These are phyloP conservation scores for Sporisorium iseilematis-ciliati DNA, from an alignment of 1,284 basidiomycete genomes.

Conservation along the genomic window DNA sequence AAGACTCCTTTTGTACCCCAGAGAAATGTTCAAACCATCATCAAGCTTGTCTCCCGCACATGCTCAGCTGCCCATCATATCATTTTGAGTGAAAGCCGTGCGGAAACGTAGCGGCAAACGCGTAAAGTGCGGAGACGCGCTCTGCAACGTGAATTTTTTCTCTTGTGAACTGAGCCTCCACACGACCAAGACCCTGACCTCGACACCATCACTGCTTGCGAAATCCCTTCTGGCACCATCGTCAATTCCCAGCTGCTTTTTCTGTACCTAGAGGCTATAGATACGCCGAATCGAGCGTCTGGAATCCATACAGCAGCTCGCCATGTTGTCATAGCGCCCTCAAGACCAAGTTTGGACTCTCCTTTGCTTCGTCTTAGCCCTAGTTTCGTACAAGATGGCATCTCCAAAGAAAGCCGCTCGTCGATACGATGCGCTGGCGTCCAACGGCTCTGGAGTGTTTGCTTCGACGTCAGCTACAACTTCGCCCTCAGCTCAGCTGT, in stretches of 20 bases:
- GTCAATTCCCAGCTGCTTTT: background rate
- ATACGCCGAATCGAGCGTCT: background rate
- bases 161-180: conserved; percentile 39
- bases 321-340: conserved; percentile 19
- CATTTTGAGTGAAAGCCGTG: background rate
- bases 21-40: too few relatives aligned
- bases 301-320: background rate
- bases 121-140: conserved; percentile 27
- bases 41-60: too few relatives aligned
- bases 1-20: too few relatives aligned
- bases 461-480: conserved; percentile 10
- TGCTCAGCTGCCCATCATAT: background rate
- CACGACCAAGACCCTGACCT: conserved; percentile 14
- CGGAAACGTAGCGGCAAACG: conserved; percentile 10
- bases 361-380: conserved; percentile 13
- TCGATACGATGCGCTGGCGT: conserved; percentile 31
- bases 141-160: conserved; percentile 24
- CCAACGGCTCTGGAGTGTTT: conserved; percentile 4
- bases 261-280: background rate
- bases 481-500: background rate
- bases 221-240: background rate
- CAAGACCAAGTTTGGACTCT: too few relatives aligned
- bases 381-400: conserved; percentile 16
- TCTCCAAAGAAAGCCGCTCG: conserved; percentile 46
- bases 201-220: conserved; percentile 6